Base-by-base conservation (phyloP, 2,329 filamentous ascomycete genomes). In the Fusarium sp. region DNA sequence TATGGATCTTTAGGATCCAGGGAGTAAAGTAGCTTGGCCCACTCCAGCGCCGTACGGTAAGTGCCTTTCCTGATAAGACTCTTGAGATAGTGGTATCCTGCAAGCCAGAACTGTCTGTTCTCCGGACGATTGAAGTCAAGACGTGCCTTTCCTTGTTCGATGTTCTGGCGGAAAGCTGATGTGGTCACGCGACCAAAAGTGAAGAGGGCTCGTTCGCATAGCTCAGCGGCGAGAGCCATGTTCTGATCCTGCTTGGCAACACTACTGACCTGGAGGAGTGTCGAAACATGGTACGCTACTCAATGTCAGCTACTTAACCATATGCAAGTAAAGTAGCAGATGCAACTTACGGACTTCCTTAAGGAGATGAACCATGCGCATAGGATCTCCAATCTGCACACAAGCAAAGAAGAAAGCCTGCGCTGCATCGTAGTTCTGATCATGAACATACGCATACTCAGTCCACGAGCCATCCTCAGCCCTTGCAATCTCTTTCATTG, bases 231-330 rank as follows among this genome's bases (percentile, higher is more conserved):
- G 6, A 96, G 88, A 1, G 95, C 89, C 77, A 94, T 91, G 76
- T 98, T 96, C 54, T 94, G 90, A 76, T 98, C 94, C 71, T 97
- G 92, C 77, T 96, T 95, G 14, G 94, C 94, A 50, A 98, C 92
- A 77, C 94, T 93, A 66, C 93, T 97, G 28, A 97, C 94, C 77
- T 98, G 95, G 22, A 98, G 89, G n/a, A 98, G 87, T 3, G 93
- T 95, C 2, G 94, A 96, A 71, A 98, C 91, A 77, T 98, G 95
- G 78, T 98, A 98, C 5, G 95, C 86, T 88, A 62, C 53, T 15
- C 10, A 10, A 15, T 39, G 46, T 63, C 18, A 63, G 66, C 36
- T 50, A 18, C 11, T 7, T n/a, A 28, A 14, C 17, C 20, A 14
- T 15, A 10, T 8, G 22, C 4, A 36, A 33, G 33, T 15, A 18